phyloP scores from a whole-genome alignment of 2,329 filamentous ascomycete species.

The Pyrenochaeta sp. region DNA sequence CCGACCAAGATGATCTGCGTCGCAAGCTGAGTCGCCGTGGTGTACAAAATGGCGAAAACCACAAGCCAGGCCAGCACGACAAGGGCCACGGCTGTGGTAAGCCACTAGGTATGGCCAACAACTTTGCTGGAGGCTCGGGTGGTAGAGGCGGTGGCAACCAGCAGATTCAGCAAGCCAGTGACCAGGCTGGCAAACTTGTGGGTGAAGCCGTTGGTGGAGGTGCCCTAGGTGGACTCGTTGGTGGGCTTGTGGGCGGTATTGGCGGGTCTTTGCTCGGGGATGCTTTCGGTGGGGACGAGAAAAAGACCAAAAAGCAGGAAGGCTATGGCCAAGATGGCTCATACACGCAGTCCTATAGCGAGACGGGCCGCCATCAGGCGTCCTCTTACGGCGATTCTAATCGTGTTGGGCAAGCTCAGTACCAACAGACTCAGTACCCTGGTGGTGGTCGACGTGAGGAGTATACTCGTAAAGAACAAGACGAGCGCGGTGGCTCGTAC shows the following conservation, averaged over 20 bases:
- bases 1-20: slow-evolving; percentile 69
- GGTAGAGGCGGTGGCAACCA: slow-evolving; percentile 53
- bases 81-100: slow-evolving; percentile 87
- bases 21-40: slow-evolving; percentile 79
- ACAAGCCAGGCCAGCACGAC: slow-evolving; percentile 85
- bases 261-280: slow-evolving; percentile 71
- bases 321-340: slow-evolving; percentile 67
- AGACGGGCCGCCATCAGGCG: slow-evolving; percentile 64
- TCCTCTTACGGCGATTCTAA: slow-evolving; percentile 49
- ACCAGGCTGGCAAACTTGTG: slow-evolving; percentile 60
- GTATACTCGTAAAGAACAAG: slow-evolving; percentile 68
- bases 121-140: slow-evolving; percentile 41
- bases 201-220: slow-evolving; percentile 70
- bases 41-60: slow-evolving; percentile 79
- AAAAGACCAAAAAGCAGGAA: slow-evolving; percentile 62
- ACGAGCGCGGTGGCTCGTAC: slow-evolving; percentile 56
- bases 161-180: slow-evolving; percentile 40
- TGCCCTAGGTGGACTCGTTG: slow-evolving; percentile 74
- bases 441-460: slow-evolving; percentile 67
- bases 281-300: slow-evolving; percentile 63
- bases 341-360: slow-evolving; percentile 67
- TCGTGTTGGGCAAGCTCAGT: slow-evolving; percentile 69
- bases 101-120: slow-evolving; percentile 78
- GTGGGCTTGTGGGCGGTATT: slow-evolving; percentile 68
- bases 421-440: slow-evolving; percentile 66